These are phyloP conservation scores for Favolaschia claudopus DNA, from an alignment of 768 basidiomycete species.

Conservation along the genomic window DNA sequence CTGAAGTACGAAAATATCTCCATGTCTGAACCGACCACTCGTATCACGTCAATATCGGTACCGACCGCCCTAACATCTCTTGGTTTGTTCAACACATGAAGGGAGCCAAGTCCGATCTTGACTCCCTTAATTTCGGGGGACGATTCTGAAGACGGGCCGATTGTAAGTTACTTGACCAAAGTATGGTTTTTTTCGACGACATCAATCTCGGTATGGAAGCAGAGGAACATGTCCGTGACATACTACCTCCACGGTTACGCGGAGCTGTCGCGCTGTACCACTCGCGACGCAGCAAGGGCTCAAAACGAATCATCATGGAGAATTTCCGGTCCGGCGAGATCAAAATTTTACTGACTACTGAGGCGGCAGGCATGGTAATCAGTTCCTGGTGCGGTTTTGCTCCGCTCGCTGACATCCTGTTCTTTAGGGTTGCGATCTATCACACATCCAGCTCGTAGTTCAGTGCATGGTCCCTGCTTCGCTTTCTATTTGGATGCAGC, in stretches of 20 bases:
- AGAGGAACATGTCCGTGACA: constrained; percentile 2
- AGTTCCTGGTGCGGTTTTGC: background rate
- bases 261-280: constrained; percentile 16
- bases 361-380: constrained; percentile 40
- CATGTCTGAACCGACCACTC: background rate
- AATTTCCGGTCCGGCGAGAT: constrained; percentile 30
- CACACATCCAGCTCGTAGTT: constrained; percentile 34
- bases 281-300: constrained; percentile 11
- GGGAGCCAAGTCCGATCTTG: constrained; percentile 34
- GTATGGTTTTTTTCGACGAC: constrained; percentile 15
- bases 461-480: constrained; percentile 35
- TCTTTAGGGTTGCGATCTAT: constrained; percentile 37
- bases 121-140: constrained; percentile 24
- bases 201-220: constrained; percentile 17
- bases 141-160: background rate
- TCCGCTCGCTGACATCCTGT: background rate
- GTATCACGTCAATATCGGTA: background rate
- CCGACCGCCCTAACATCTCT: constrained; percentile 27
- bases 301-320: constrained; percentile 25
- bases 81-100: constrained; percentile 27
- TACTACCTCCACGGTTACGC: background rate
- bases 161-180: background rate
- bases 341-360: constrained; percentile 34
- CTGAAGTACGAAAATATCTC: background rate
- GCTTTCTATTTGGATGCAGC: constrained; percentile 33